Evolutionary conservation across 202 grass and related monocot species (phyloP), one percentile per base, ranked within the genome.

Genomic region (Digitaria exilis): DNA sequence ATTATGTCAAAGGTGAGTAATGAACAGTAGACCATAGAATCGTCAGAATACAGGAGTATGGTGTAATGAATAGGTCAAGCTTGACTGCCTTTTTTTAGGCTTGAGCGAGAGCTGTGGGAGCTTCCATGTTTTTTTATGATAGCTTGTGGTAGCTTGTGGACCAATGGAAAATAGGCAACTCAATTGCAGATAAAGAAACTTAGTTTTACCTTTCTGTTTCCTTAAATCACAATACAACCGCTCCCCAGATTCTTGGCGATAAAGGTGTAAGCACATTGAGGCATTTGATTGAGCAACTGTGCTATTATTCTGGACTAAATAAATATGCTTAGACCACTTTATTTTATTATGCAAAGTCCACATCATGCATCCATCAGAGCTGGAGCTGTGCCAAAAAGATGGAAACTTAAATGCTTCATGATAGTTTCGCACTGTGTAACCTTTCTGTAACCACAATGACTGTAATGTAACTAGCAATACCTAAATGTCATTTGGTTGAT

Each of bases 401-500:
- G 12, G 25, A 63, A 34, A 55, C 13, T 19, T 71, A 7, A 71
- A 49, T 25, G 19, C 68, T 45, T 71, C 3, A 42, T 46, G 25
- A 43, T 32, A 30, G 56, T 39, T 75, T 2, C 17, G 17, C 56
- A 58, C 7, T 15, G 19, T 4, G 21, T 7, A 37, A 35, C 11
- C 54, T 58, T 6, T 79, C 18, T 60, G 42, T 8, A 73, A 68
- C 49, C 1, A 21, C 1, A 73, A 71, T 30, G 16, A 24, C 5
- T 69, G 39, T 58, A 24, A n/a, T 69, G 39, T 58, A 24, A n/a
- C 64, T 65, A 22, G 59, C 64, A 60, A 79, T 56, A 55, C 19
- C 37, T 65, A 87, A 29, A 58, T 8, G 21, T 21, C 49, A 50
- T 71, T 32, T 19, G 31, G 3, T 13, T 69, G 6, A 30, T 58